Percentiles rank a stretch among this genome's conserved stretches.
Evolutionary conservation across 2,329 filamentous ascomycete species (phyloP).

Genomic region (Penicillium sp.): DNA sequence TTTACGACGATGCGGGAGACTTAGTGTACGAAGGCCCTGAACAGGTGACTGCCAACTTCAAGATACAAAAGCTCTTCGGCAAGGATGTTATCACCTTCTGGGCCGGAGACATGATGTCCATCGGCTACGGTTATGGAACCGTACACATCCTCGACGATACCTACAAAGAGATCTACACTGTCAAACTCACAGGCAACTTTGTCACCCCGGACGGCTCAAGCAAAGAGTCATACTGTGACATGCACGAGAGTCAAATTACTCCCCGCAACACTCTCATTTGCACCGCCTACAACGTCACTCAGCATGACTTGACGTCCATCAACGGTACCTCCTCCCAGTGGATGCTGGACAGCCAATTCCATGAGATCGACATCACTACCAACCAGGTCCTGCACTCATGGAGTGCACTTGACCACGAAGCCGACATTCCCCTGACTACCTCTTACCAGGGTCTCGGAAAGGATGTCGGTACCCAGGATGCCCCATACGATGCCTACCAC

Average conservation of each 20-base stretch:
- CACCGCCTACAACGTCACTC: constrained; percentile 35
- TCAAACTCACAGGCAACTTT: constrained; percentile 26
- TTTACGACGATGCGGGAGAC: constrained; percentile 35
- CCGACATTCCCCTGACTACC: constrained; percentile 26
- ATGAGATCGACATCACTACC: constrained; percentile 34
- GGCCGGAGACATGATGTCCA: constrained; percentile 29
- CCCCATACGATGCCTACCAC: constrained; percentile 36
- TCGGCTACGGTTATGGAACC: constrained; percentile 30
- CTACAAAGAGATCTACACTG: constrained; percentile 33
- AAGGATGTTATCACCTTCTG: constrained; percentile 37
- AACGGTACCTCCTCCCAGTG: constrained; percentile 30
- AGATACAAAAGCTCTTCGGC: constrained; percentile 32
- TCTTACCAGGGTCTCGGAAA: constrained; percentile 22
- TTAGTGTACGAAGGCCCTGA: constrained; percentile 36
- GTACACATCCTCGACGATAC: constrained; percentile 34
- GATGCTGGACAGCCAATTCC: constrained; percentile 34
- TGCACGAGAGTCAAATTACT: constrained; percentile 36
- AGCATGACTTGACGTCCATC: constrained; percentile 28
- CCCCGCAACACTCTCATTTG: constrained; percentile 33
- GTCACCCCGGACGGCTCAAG: constrained; percentile 24
- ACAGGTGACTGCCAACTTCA: constrained; percentile 33
- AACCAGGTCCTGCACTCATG: constrained; percentile 33
- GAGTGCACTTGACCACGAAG: constrained; percentile 33
- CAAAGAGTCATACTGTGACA: constrained; percentile 31
- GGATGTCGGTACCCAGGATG: constrained; percentile 12